Evolutionary conservation across 805 yeast species (phyloP).

Genomic region (Pichia insulana): DNA sequence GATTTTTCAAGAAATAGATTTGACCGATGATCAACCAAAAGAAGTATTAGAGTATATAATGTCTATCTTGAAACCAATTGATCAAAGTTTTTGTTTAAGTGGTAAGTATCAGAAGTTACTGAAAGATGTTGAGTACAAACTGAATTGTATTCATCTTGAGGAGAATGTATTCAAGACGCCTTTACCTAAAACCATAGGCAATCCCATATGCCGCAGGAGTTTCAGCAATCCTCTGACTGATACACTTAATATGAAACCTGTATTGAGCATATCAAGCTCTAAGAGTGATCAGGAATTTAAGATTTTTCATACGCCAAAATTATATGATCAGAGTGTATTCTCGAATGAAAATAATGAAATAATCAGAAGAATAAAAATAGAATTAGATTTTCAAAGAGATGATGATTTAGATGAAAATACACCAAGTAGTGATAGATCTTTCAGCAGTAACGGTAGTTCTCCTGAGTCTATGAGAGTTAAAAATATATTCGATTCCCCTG

Average conservation of each 20-base stretch:
- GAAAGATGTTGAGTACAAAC: background rate
- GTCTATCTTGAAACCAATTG: constrained; percentile 6
- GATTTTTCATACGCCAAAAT: constrained; percentile 8
- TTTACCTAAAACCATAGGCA: background rate
- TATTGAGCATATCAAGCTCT: background rate
- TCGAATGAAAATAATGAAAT: constrained; percentile 8
- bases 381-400: background rate
- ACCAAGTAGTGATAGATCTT: background rate
- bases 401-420: background rate
- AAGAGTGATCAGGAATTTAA: background rate
- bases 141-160: background rate
- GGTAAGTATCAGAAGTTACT: background rate
- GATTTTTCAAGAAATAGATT: constrained; percentile 31
- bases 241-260: constrained; percentile 7
- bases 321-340: constrained; percentile 3
- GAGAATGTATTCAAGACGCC: constrained; percentile 5
- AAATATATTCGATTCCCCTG: constrained; percentile 14
- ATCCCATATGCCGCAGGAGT: background rate
- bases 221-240: constrained; percentile 11
- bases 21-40: constrained; percentile 19
- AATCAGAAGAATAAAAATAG: constrained; percentile 9
- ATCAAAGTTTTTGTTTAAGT: constrained; percentile 4
- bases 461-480: constrained; percentile 10
- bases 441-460: constrained; percentile 5
- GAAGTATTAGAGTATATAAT: constrained; percentile 1